Evolutionary conservation across 2,329 filamentous ascomycete genomes (phyloP), one percentile per base, ranked within the genome.

Genomic region (Chalaropsis thielavioides): DNA sequence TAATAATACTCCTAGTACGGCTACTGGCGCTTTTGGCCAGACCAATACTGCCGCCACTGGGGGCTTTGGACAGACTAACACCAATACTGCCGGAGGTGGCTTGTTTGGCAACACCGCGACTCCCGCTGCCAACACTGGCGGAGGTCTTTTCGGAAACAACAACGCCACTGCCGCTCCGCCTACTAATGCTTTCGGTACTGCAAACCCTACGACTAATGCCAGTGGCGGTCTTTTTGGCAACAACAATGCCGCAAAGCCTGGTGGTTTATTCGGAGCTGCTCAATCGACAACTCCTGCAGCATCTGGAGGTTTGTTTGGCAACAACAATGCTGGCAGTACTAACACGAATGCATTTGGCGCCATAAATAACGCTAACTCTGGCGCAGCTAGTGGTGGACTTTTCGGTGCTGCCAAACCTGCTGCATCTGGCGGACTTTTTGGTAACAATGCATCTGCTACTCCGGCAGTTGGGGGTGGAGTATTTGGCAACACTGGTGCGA

Each of bases 181-280:
- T 15, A 64, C 73, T 11, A 75, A 76, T 27, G 73, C 76, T 2
- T 82, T 82, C 68, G 80, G 66, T 64, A 62, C 66, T 63, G 67
- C 68, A 15, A 66, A 69, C 5, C 68, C 66, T 7, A 38, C 46
- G 13, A 40, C 63, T 2, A 71, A 70, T 15, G 71, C 72, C 4
- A 69, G 69, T 24, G 75, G 75, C 11, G 74, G 76, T 44, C 71
- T 80, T 0, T 81, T 81, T 62, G 74, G 67, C 38, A 67, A 59
- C 75, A 17, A 72, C 73, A 61, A 77, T 80, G 70, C 72, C 56
- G 69, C 72, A 38, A 71, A 75, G 41, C 71, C 75, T 24, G 75
- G 76, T 4, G 76, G 80, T 1, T 73, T 84, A 2, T 85, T 85
- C 65, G 82, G 82, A 1, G 67, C 68, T 63, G 63, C 72, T 31